phyloP scores from a whole-genome alignment of 1,284 basidiomycete genomes.

The Athelia psychrophila region DNA sequence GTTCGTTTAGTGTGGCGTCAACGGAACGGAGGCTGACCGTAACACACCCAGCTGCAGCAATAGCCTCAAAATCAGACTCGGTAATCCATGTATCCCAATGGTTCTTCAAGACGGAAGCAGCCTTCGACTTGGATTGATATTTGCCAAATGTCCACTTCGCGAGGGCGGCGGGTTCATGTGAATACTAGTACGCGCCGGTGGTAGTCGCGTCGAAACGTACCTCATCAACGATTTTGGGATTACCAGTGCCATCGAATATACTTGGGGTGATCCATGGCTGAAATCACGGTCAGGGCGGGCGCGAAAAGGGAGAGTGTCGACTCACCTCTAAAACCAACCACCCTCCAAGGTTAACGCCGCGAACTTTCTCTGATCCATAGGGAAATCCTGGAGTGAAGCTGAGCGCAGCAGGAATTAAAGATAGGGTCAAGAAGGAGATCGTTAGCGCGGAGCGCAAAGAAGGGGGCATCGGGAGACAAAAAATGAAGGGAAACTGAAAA shows the following conservation, averaged over 20 bases:
- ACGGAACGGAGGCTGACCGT: conserved; percentile 10
- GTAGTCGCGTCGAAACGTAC: conserved; percentile 9
- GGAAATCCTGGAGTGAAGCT: conserved; percentile 40
- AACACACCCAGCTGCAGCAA: conserved; percentile 69
- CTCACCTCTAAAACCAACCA: conserved; percentile 1
- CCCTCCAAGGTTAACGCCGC: conserved; percentile 74
- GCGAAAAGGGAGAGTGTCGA: neutral
- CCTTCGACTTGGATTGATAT: conserved; percentile 50
- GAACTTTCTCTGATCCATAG: conserved; percentile 58
- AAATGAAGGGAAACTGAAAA: neutral
- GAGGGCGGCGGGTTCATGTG: no score
- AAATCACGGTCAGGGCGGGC: neutral
- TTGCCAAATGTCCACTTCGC: conserved; percentile 86
- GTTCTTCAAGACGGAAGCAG: conserved; percentile 45
- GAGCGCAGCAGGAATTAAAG: neutral
- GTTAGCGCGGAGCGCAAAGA: neutral
- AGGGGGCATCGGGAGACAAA: neutral
- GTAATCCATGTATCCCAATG: conserved; percentile 88
- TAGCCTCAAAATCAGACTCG: conserved; percentile 70
- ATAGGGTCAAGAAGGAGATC: conserved; percentile 2
- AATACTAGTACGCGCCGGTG: conserved; percentile 32
- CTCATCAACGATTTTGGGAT: conserved; percentile 71
- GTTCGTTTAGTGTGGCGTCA: conserved; percentile 14
- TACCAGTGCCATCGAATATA: conserved; percentile 80
- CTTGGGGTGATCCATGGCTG: conserved; percentile 87